Conservation (phyloP, 192 early-diverging fungal species). For the Linnemannia exigua region DNA sequence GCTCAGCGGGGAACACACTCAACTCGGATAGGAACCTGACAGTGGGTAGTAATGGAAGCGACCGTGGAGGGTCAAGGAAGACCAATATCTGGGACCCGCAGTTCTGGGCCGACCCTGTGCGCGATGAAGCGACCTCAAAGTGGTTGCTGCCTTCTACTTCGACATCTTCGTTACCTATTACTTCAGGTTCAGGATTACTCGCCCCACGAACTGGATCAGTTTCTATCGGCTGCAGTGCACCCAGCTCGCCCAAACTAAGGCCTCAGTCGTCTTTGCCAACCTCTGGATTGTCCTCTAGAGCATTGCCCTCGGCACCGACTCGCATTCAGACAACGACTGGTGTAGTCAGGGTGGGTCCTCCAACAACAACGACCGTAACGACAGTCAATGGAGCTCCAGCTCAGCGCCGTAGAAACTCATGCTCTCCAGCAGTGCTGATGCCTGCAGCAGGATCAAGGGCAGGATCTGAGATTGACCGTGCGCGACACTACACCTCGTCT, state of each 20-base stretch:
- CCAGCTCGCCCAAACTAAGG: not conserved
- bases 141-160: not conserved
- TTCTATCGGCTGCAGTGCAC: not conserved
- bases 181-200: not conserved
- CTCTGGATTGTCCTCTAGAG: not conserved
- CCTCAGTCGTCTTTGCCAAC: not conserved
- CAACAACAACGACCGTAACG: not conserved
- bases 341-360: not conserved
- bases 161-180: conserved; percentile 1
- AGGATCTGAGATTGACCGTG: not conserved
- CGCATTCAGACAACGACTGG: too few relatives aligned
- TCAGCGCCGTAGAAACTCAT: conserved; percentile 17
- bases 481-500: not conserved
- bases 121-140: not conserved
- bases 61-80: not conserved
- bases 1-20: conserved; percentile 19
- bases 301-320: not conserved
- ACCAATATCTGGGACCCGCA: conserved; percentile 49
- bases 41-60: conserved; percentile 5
- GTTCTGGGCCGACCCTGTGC: conserved; percentile 33
- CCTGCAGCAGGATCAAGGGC: not conserved
- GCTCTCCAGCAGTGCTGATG: not conserved
- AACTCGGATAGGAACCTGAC: conserved; percentile 34
- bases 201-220: not conserved
- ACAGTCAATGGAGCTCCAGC: not conserved